Conservation (phyloP, 345 rosid species). For the Erodium maritimum region DNA sequence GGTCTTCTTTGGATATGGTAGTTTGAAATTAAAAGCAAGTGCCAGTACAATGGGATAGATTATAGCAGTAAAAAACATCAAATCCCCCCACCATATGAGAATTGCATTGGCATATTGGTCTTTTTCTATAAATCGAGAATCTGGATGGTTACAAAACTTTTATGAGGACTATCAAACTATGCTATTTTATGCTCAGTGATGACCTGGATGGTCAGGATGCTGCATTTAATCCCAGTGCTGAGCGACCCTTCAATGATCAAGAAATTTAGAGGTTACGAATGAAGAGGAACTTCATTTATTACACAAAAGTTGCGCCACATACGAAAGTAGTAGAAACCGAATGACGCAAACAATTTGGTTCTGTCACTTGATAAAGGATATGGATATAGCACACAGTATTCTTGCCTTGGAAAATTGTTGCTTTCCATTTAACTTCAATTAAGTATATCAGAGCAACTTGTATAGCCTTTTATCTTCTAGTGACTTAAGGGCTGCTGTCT, state of each 20-base stretch:
- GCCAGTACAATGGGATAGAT: no score
- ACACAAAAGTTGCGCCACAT: background rate
- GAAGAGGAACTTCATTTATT: background rate
- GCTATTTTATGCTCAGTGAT: background rate
- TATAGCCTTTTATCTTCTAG: background rate
- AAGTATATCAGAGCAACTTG: background rate
- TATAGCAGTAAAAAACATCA: no score
- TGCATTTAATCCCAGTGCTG: background rate
- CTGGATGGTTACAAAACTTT: no score
- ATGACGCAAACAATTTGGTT: no score
- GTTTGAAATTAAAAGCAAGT: no score
- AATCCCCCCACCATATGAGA: no score
- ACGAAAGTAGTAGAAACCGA: background rate
- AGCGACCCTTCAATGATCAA: background rate
- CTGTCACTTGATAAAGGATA: no score
- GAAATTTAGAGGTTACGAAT: background rate
- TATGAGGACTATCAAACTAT: no score
- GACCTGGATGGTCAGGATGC: background rate
- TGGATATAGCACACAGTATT: background rate
- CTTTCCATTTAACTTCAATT: background rate
- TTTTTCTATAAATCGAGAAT: no score
- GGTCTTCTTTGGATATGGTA: background rate
- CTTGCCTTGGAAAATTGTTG: background rate
- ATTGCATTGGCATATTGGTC: no score
- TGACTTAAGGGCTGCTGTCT: no score